A percentile compares a stretch with the other conserved stretches of the same genome.
These are phyloP conservation scores for Acer saccharum DNA, from an alignment of 345 rosid species.

Conservation along the genomic window DNA sequence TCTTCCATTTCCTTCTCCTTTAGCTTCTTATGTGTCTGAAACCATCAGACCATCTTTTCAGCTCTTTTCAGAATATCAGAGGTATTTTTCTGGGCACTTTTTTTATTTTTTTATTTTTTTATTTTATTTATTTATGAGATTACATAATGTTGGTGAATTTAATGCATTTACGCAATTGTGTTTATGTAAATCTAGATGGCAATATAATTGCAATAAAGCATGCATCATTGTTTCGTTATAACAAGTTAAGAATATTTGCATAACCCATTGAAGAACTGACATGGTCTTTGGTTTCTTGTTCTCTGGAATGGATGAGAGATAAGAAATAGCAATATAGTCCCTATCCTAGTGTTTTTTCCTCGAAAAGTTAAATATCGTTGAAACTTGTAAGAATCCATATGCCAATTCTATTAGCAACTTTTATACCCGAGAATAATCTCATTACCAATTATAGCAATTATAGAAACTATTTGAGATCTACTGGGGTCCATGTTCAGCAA, in stretches of 20 bases:
- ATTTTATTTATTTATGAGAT: not conserved
- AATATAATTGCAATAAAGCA: not conserved
- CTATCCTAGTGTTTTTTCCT: no score
- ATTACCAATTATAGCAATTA: no score
- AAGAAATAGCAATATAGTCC: no score
- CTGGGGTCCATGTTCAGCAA: not conserved
- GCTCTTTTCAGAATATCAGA: constrained; percentile 71
- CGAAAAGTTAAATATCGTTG: not conserved
- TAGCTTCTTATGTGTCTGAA: constrained; percentile 61
- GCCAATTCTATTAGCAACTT: not conserved
- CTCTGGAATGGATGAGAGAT: not conserved
- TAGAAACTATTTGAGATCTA: not conserved
- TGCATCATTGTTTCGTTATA: not conserved
- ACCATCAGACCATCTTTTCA: constrained; percentile 72
- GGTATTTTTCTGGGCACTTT: constrained; percentile 33
- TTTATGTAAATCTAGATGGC: not conserved
- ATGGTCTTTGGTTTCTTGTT: not conserved
- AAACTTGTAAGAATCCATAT: not conserved
- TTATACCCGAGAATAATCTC: not conserved
- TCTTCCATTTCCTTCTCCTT: constrained; percentile 78
- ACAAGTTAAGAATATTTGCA: not conserved
- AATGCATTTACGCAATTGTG: not conserved
- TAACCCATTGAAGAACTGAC: not conserved
- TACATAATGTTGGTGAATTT: not conserved
- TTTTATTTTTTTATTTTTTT: no score